Base-by-base conservation (phyloP, 495 filamentous ascomycete species). In the Penicillium dipodomyicola region DNA sequence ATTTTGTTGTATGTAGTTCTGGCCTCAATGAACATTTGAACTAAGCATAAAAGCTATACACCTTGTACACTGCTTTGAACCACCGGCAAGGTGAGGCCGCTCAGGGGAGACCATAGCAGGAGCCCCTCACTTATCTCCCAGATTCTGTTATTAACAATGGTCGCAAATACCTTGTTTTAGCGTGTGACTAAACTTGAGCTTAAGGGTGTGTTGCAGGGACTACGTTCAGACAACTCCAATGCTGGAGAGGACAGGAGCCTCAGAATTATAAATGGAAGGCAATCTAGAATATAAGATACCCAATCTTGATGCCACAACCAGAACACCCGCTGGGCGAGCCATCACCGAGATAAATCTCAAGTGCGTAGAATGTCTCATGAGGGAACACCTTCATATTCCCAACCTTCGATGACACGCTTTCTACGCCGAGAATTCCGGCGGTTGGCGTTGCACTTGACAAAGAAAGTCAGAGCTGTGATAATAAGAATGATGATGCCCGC, bases 361-460 rank as follows among this genome's bases (percentile, higher is more conserved):
- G 9, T 32, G 4, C 17, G 29, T 20, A 32, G 3, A 48, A 6
- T 12, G 8, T 10, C 49, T 65, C 54, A 79, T n/a, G 75, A 77
- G 32, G 84, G 84, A 33, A 87, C 82, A 19, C 84, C 84, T 61
- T 88, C 85, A 69, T 88, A 88, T 41, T 85, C 82, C 81, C 83
- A 85, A 1, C 84, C 83, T 41, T 79, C 77, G 40, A 77, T 79
- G 7, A 72, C 65, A 59, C 76, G 79, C 65, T 75, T 79, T 49
- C 79, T 71, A 44, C 78, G 73, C 46, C 77, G 73, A 29, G 74
- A 77, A 41, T 72, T 79, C 27, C 80, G 70, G 23, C 84, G 63
- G 63, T 86, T 86, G 25, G 81, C 75, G 49, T 82, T 84, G 58
- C 82, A 84, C 61, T 87, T 87, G 46, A 85, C 78, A 60, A 87